phyloP scores from a whole-genome alignment of 768 basidiomycete genomes.

The Boletus subcaerulescens region DNA sequence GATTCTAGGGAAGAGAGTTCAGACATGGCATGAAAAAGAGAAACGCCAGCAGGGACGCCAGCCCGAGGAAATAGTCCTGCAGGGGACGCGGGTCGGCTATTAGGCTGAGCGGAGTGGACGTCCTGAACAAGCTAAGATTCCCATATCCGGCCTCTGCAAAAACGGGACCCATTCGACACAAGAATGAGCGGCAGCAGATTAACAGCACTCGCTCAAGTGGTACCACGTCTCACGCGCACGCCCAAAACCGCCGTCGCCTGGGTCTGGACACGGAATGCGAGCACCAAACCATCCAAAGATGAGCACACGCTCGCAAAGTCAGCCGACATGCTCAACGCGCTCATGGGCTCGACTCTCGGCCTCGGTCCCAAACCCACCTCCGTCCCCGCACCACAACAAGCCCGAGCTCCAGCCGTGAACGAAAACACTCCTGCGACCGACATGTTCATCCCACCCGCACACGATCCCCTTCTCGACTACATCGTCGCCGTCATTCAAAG shows the following conservation, averaged over 20 bases:
- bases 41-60: not conserved
- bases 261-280: conserved; percentile 10
- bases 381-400: not conserved
- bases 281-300: conserved; percentile 19
- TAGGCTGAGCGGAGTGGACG: too few species aligned
- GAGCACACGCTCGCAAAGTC: conserved; percentile 24
- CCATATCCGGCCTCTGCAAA: too few species aligned
- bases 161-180: not conserved
- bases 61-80: not conserved
- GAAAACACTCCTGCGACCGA: not conserved
- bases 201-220: not conserved
- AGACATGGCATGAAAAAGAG: not conserved
- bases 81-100: not conserved
- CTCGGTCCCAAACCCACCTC: conserved; percentile 11
- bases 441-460: conserved; percentile 66
- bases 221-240: not conserved
- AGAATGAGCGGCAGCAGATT: conserved; percentile 11
- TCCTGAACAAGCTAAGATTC: too few species aligned
- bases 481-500: conserved; percentile 59
- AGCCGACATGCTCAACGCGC: conserved; percentile 19
- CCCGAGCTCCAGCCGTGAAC: not conserved
- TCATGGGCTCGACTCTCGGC: conserved; percentile 22
- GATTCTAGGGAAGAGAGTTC: not conserved
- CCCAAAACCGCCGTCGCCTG: not conserved
- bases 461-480: conserved; percentile 71